phyloP scores from a whole-genome alignment of 371 early-diverging fungal species.

The Furculomyces boomerangus region DNA sequence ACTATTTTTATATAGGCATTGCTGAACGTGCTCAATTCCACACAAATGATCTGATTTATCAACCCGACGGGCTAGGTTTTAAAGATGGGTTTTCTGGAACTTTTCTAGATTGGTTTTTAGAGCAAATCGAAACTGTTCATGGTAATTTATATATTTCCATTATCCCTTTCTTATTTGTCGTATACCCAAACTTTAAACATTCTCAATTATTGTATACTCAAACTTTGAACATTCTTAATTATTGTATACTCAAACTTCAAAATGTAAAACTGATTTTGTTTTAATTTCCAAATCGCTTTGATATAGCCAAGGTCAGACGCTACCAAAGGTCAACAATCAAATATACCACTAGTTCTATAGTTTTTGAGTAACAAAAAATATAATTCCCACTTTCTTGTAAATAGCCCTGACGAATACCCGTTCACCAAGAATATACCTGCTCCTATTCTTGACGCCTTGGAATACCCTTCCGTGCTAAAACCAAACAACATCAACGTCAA shows the following conservation, averaged over 20 bases:
- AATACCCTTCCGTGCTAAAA: constrained; percentile 49
- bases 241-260: no score
- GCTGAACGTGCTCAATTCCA: constrained; percentile 88
- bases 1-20: constrained; percentile 29
- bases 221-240: no score
- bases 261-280: no score
- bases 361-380: neutral
- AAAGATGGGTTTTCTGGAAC: constrained; percentile 41
- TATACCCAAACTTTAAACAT: no score
- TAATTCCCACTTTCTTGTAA: constrained; percentile 4
- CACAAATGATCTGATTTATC: constrained; percentile 58
- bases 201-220: no score
- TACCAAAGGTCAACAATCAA: neutral
- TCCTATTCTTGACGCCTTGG: constrained; percentile 67
- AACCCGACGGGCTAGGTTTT: constrained; percentile 41
- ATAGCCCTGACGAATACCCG: constrained; percentile 90
- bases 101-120: constrained; percentile 78
- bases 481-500: constrained; percentile 70
- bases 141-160: no score
- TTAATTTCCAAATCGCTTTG: no score
- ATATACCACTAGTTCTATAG: neutral
- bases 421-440: constrained; percentile 66
- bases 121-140: constrained; percentile 81
- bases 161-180: no score
- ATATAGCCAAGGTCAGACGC: constrained; percentile 24